Evolutionary conservation across 2,329 filamentous ascomycete genomes (phyloP), one percentile per base, ranked within the genome.

Genomic region (Sarocladium brachiariae): DNA sequence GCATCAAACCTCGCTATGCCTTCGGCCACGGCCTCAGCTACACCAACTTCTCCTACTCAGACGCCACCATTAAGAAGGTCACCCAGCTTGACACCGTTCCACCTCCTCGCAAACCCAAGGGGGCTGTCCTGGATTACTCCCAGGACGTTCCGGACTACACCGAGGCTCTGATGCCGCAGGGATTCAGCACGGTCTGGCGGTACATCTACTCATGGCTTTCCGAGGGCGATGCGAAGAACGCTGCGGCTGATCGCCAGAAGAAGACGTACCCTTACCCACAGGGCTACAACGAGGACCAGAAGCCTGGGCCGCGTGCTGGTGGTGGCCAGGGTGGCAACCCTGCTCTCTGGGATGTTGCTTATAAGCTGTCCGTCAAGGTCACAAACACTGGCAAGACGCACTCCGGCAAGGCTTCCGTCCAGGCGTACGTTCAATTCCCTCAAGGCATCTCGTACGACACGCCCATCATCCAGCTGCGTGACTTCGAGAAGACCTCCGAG

Each of bases 21-120:
- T 96, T 96, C 59, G 91, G 92, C 0, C 91, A 83, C 53, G 92
- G 91, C 0, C 76, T 96, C 2, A 88, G 84, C 49, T 95, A 93
- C 70, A 90, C 89, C 0, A 77, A 69, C 1, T 95, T 92, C 64
- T 69, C 78, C 11, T 76, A 89, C 51, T 54, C 73, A 1, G 71
- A 77, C 4, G 63, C 78, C 3, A 65, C 71, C 30, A 67, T 86
- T 52, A 64, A 65, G 39, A 63, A 70, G 43, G 59, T 76, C 18
- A 73, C 70, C 13, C 59, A 69, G 9, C 77, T 81, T 54, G 61
- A 50, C 25, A 54, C 52, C 1, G 58, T 63, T 1, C 70, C 72
- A 2, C 67, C 71, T 0, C 45, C 55, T 1, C 61, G 69, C 2
- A 52, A 63, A 0, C 49, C 61, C 9, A 66, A 66, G 62, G 27